A percentile compares a stretch with the other conserved stretches of the same genome.
Conservation (phyloP, 2,329 filamentous ascomycete genomes). For the Xylariaceae sp. region DNA sequence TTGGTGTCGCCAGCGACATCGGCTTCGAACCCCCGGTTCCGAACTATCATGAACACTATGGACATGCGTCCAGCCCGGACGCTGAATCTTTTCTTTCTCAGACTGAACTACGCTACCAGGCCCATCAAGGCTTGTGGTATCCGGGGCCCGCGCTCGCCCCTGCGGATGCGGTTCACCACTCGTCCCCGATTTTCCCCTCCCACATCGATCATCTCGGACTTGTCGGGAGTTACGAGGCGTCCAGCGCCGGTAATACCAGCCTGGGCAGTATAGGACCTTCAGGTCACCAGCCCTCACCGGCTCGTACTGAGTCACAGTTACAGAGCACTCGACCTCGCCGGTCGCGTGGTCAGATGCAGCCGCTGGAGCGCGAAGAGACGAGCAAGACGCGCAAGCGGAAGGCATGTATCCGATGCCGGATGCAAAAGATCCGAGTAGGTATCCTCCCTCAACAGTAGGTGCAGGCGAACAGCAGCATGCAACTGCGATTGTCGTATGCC, state of each 20-base stretch:
- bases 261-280: too few relatives aligned
- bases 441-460: too few relatives aligned
- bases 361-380: slow-evolving; percentile 19
- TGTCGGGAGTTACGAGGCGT: neutral
- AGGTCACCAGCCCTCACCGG: too few relatives aligned
- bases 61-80: neutral
- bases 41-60: slow-evolving; percentile 6
- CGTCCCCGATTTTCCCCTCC: neutral
- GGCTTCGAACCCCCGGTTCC: slow-evolving; percentile 4
- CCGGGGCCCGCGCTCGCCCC: neutral
- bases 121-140: slow-evolving; percentile 5
- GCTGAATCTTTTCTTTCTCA: neutral
- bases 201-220: neutral
- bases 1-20: slow-evolving; percentile 7
- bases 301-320: too few relatives aligned
- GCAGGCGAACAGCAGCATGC: too few relatives aligned
- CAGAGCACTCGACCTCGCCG: slow-evolving; percentile 11
- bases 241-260: neutral
- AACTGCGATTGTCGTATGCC: neutral
- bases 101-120: neutral
- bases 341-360: slow-evolving; percentile 12
- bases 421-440: slow-evolving; percentile 40
- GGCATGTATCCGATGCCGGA: slow-evolving; percentile 41
- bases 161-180: neutral
- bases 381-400: slow-evolving; percentile 25